phyloP scores from a whole-genome alignment of 352 stramenopile species.

The Phytopythium litorale region DNA sequence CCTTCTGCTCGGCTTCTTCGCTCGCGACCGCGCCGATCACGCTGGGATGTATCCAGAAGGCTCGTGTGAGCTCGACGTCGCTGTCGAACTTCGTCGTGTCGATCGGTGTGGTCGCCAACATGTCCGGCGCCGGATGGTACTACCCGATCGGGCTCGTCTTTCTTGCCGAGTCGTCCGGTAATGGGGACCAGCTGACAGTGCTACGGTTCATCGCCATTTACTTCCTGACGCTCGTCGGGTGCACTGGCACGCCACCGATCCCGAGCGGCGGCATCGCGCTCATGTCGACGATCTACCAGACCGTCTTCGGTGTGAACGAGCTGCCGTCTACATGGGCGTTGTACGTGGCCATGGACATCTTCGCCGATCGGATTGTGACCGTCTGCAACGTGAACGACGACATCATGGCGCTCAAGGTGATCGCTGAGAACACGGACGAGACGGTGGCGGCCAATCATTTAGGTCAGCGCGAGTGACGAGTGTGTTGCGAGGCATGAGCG shows the following conservation, averaged over 20 bases:
- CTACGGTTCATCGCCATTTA: constrained; percentile 44
- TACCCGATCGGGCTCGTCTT: constrained; percentile 58
- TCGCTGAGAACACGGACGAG: constrained; percentile 68
- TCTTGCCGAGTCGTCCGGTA: constrained; percentile 54
- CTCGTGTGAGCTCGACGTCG: constrained; percentile 57
- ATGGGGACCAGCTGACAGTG: constrained; percentile 46
- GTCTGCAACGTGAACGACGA: constrained; percentile 80
- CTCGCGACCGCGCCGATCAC: constrained; percentile 41
- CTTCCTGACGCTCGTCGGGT: constrained; percentile 47
- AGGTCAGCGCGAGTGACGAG: constrained; percentile 39
- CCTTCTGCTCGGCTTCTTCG: too few relatives aligned
- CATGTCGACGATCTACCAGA: constrained; percentile 65
- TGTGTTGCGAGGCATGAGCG: too few relatives aligned
- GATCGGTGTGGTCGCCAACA: constrained; percentile 61
- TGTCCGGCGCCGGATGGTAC: constrained; percentile 58
- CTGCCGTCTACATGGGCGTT: constrained; percentile 52
- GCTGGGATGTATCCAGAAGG: constrained; percentile 56
- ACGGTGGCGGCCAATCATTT: constrained; percentile 54
- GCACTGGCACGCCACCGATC: constrained; percentile 48
- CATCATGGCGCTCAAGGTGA: constrained; percentile 72
- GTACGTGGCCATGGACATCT: constrained; percentile 58
- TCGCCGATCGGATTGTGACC: constrained; percentile 56
- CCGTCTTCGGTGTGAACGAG: constrained; percentile 39
- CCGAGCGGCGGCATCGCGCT: constrained; percentile 42
- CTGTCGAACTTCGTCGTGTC: constrained; percentile 72